phyloP scores from a whole-genome alignment of 768 basidiomycete genomes.

The Podaxis mareebaensis region DNA sequence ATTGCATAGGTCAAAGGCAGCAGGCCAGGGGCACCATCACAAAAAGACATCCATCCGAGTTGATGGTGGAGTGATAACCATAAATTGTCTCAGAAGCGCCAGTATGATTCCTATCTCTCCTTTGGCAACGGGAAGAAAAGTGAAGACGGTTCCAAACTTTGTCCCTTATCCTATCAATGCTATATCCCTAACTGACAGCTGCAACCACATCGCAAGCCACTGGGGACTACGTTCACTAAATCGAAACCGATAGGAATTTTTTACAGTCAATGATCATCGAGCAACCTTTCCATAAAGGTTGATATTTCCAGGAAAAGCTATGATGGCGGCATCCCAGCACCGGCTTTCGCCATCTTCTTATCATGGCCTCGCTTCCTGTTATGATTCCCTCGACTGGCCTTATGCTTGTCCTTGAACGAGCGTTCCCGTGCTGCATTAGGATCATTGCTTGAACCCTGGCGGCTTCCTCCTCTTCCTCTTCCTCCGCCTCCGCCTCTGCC shows the following conservation, averaged over 20 bases:
- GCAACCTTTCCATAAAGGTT: background rate
- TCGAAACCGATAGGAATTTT: background rate
- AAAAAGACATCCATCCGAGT: too few relatives aligned
- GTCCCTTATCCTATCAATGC: too few relatives aligned
- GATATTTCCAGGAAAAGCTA: background rate
- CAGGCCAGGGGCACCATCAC: too few relatives aligned
- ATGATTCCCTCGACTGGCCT: slow-evolving; percentile 71
- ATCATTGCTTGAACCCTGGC: slow-evolving; percentile 38
- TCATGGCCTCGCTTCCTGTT: slow-evolving; percentile 84
- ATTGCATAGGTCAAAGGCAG: too few relatives aligned
- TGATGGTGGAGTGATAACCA: too few relatives aligned
- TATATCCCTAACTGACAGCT: too few relatives aligned
- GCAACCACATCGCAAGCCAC: too few relatives aligned
- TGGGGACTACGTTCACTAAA: too few relatives aligned
- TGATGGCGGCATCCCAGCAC: slow-evolving; percentile 35
- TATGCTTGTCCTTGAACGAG: slow-evolving; percentile 77
- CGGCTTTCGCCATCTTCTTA: slow-evolving; percentile 79
- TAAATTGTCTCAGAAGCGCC: too few relatives aligned
- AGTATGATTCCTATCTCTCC: too few relatives aligned
- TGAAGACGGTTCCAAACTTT: too few relatives aligned
- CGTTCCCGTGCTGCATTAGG: slow-evolving; percentile 45
- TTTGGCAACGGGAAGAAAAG: too few relatives aligned
- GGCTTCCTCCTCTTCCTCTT: slow-evolving; percentile 37
- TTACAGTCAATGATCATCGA: background rate
- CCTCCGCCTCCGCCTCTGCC: slow-evolving; percentile 41